Base-by-base conservation (phyloP, 75 land plant species). In the Selaginella tamariscina region DNA sequence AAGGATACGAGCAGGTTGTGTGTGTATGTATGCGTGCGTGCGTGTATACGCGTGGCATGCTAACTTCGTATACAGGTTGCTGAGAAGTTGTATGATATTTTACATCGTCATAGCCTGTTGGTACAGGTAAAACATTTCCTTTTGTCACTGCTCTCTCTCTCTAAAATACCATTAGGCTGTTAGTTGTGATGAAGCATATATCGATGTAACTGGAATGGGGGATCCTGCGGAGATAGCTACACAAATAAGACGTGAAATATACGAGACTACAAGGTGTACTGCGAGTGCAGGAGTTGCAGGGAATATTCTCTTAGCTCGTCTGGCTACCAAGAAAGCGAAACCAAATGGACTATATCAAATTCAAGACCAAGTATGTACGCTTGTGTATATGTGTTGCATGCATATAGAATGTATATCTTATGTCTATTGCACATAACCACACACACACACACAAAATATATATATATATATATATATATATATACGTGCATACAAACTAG, bases 151-250 rank as follows among this genome's bases (percentile, higher is more conserved):
- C 11, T 5, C 5, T 15, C 15, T 5, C 11, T 39, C 15, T 39
- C 5, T 5, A 5, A 5, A 15, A 5, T 39, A 5, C 15, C 49
- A 39, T 64, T 80, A 95, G 99, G 99, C 97, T 22, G 78, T 95
- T 15, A 95, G 99, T 70, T 95, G 99, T 79, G 99, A 95, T 74
- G 99, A 95, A 73, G 99, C 99, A 31, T 95, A 80, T 70, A 31
- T 95, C 28, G 97, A 95, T 70, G 79, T 88, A 32, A 74, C 87
- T 15, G 84, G 71, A 20, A 65, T 72, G 33, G 75, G 67, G 30
- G 82, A 90, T 74, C 84, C 93, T 49, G 76, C 79, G 32, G 2
- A 65, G 13, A 56, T 88, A 29, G 97, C 95, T 55, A 76, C 78
- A 32, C 65, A 20, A 33, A 86, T 95, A 49, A 80, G 99, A 56